Base-by-base conservation (phyloP, 177 flowering plant genomes). In the Vitis hybrid region DNA sequence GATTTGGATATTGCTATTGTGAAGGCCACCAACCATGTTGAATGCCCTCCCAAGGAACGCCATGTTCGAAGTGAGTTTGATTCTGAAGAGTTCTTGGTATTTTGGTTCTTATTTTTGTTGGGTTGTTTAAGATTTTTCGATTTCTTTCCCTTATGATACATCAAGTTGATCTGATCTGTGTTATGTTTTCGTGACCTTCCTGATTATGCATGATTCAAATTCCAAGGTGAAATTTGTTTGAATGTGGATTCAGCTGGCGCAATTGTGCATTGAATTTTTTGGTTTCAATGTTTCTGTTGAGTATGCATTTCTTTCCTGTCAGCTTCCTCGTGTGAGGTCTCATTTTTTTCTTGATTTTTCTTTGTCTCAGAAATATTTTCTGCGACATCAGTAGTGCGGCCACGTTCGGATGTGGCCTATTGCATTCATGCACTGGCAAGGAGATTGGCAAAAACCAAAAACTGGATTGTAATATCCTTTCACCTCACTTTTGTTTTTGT, bases 1-100 rank as follows among this genome's bases (percentile, higher is more conserved):
- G 98, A 92, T 70, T 87, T 94, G 95, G 98, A 94, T 76, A 86
- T 96, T 65, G 97, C 99, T 1, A 85, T 94, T 54, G 98, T 95
- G 1, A 95, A 95, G 77, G 97, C 99, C 11, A 95, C 99, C 22
- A 95, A 89, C 80, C 99, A 95, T 68, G 92, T 84, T 2, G 98
- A 95, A 56, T 78, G 84, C 61, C 97, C 98, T 33, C 97, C 98
- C 1, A 94, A 92, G 71, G 99, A 95, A 86, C 86, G 98, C 2
- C 98, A 95, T 71, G 87, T 95, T 76, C 76, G 95, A 84, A 92
- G 99, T 96, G 71, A 88, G 95, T 76, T 57, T 11, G 11, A 51
- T 75, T 71, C 64, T 9, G 14, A 12, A 19, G 1, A 31, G 11
- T 2, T n/a, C 10, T 62, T 13, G 65, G 11, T 15, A 7, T 47